These are phyloP conservation scores for Yamadazyma siamensis DNA, from an alignment of 1,139 yeast genomes.

Conservation along the genomic window DNA sequence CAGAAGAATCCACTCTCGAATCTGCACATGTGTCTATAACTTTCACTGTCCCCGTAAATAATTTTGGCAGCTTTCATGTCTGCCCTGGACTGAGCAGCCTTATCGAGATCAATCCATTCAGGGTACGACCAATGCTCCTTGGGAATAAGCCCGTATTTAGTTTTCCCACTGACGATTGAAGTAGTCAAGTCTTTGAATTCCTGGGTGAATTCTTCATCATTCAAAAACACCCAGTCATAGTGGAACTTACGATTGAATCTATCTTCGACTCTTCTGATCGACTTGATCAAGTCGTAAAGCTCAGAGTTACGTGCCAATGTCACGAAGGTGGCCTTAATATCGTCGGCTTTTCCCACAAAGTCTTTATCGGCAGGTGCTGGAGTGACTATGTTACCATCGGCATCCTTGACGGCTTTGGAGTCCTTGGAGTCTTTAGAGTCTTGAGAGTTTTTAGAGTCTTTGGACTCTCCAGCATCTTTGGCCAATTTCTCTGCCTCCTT, in stretches of 20 bases:
- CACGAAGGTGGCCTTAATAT: constrained; percentile 61
- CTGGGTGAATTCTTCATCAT: constrained; percentile 57
- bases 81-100: constrained; percentile 48
- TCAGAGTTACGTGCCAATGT: constrained; percentile 63
- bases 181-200: constrained; percentile 52
- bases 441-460: neutral
- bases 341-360: constrained; percentile 17
- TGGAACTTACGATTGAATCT: constrained; percentile 63
- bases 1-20: constrained; percentile 68
- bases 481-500: too few species aligned
- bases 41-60: constrained; percentile 60
- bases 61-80: constrained; percentile 48
- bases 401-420: constrained; percentile 4
- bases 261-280: constrained; percentile 70
- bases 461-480: neutral
- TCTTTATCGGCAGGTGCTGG: constrained; percentile 11
- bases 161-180: constrained; percentile 55
- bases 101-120: constrained; percentile 58
- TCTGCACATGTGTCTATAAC: constrained; percentile 77
- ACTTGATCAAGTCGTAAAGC: constrained; percentile 55
- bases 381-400: constrained; percentile 6
- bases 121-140: constrained; percentile 73
- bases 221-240: constrained; percentile 81
- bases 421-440: neutral
- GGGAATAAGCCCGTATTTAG: constrained; percentile 60